Evolutionary conservation across 2,329 filamentous ascomycete genomes (phyloP).

Genomic region (Alternaria burnsii): DNA sequence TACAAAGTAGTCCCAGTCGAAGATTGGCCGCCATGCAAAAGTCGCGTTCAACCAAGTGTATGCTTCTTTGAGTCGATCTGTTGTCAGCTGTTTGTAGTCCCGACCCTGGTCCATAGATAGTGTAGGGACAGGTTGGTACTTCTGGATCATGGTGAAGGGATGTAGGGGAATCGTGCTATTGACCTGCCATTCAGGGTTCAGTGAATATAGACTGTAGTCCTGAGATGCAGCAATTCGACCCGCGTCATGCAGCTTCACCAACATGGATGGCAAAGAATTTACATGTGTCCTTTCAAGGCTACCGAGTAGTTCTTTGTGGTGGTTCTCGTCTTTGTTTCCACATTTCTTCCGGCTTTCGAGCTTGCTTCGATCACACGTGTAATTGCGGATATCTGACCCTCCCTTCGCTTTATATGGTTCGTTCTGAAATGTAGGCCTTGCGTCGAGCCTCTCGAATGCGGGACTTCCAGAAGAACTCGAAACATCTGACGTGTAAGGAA

Average conservation of each 20-base stretch:
- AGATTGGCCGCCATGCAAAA: constrained; percentile 37
- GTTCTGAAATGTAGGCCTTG: background rate
- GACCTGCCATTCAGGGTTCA: constrained; percentile 22
- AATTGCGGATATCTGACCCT: background rate
- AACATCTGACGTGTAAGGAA: background rate
- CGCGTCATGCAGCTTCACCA: constrained; percentile 13
- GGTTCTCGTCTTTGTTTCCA: background rate
- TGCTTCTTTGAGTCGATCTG: constrained; percentile 4
- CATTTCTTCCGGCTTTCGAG: background rate
- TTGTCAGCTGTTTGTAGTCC: background rate
- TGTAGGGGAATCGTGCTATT: constrained; percentile 28
- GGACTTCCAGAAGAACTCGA: background rate
- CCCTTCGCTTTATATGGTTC: background rate
- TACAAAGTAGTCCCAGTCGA: constrained; percentile 41
- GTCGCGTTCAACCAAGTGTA: constrained; percentile 33
- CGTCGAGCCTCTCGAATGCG: background rate
- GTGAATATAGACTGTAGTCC: background rate
- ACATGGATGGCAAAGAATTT: constrained; percentile 16
- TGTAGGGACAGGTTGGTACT: background rate
- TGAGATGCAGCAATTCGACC: background rate
- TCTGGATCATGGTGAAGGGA: constrained; percentile 31
- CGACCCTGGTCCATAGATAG: background rate
- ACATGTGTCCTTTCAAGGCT: background rate
- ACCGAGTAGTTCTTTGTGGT: background rate
- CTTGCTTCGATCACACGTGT: background rate